These are phyloP conservation scores for Clarireedia homoeocarpa DNA, from an alignment of 2,329 filamentous ascomycete genomes.

Conservation along the genomic window DNA sequence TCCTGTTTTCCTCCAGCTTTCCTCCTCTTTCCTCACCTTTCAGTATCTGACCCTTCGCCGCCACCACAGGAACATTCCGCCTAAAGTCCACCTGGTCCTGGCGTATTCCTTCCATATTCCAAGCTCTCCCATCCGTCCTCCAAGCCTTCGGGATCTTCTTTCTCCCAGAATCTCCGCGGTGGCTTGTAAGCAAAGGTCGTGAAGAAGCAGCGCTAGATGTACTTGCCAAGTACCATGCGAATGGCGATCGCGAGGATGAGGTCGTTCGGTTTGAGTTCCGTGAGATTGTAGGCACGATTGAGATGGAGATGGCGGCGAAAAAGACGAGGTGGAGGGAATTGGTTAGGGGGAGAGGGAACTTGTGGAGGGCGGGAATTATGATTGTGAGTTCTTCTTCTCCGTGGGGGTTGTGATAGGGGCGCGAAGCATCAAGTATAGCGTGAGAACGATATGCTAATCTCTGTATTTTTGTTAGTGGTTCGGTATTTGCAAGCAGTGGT, in stretches of 20 bases:
- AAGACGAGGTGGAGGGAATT: constrained; percentile 18
- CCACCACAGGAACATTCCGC: constrained; percentile 3
- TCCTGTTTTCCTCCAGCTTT: not conserved
- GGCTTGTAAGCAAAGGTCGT: constrained; percentile 47
- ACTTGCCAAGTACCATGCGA: constrained; percentile 46
- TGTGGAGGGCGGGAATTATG: constrained; percentile 12
- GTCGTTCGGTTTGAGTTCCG: constrained; percentile 39
- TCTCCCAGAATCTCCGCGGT: constrained; percentile 52
- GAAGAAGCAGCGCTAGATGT: constrained; percentile 43
- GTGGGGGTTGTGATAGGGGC: not conserved
- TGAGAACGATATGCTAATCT: not conserved
- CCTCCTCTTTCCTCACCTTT: too few species aligned
- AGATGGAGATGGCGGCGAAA: constrained; percentile 30
- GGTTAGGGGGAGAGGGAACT: constrained; percentile 10
- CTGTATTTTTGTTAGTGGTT: constrained; percentile 5
- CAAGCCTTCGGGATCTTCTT: constrained; percentile 38
- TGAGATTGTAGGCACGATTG: constrained; percentile 14
- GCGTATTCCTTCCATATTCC: constrained; percentile 15
- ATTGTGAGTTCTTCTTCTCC: not conserved
- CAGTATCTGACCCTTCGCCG: too few species aligned
- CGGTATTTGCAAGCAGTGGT: constrained; percentile 19
- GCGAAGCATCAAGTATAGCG: too few species aligned
- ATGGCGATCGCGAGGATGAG: constrained; percentile 40
- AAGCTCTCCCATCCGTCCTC: constrained; percentile 13
- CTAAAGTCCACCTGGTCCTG: constrained; percentile 15